phyloP scores from a whole-genome alignment of 148 eudicot species.

The Diospyros kaki region DNA sequence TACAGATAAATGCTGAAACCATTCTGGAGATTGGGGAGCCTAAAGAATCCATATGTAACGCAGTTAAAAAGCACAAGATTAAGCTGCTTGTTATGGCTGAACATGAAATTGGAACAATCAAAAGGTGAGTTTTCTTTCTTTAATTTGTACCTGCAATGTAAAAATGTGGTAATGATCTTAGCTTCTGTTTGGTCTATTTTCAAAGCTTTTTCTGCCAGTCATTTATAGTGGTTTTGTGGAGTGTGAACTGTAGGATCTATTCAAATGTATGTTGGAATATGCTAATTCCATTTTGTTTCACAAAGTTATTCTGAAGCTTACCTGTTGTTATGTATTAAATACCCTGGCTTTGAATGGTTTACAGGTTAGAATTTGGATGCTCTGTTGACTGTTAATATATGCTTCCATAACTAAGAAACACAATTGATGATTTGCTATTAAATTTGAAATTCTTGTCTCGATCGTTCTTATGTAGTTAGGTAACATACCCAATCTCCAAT shows the following conservation, averaged over 20 bases:
- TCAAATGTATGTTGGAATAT: no score
- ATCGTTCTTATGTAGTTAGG: neutral
- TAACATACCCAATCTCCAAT: neutral
- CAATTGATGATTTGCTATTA: neutral
- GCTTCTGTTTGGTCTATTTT: neutral
- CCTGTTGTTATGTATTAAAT: no score
- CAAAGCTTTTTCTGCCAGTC: no score
- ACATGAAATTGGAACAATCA: constrained; percentile 6
- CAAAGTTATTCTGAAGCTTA: no score
- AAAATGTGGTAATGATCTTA: neutral
- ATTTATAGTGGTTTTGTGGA: no score
- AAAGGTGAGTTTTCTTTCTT: constrained; percentile 4
- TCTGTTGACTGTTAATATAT: no score
- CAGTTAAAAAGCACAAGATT: constrained; percentile 2
- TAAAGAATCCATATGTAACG: constrained; percentile 9
- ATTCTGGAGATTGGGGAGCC: constrained; percentile 9
- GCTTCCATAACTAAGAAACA: neutral
- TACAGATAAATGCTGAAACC: constrained; percentile 8
- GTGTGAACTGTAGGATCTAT: no score
- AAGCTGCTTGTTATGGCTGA: constrained; percentile 6
- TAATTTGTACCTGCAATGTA: no score
- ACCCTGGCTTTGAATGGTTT: no score
- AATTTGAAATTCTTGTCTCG: neutral
- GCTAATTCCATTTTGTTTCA: no score
- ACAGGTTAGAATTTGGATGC: no score